Base-by-base conservation (phyloP, 1,284 basidiomycete species). In the Ceratobasidium sp. region DNA sequence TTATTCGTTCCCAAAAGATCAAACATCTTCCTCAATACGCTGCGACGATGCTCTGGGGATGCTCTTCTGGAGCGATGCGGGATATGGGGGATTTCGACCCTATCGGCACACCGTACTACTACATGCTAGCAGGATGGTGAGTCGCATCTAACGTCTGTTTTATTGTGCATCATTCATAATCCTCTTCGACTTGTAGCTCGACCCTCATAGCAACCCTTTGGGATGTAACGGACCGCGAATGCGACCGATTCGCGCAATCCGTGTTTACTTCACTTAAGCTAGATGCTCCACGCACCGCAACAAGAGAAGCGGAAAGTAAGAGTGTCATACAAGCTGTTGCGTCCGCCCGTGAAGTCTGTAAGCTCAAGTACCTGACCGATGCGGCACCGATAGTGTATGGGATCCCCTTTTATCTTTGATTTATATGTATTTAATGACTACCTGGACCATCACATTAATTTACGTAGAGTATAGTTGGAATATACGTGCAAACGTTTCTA, bases 221-320 rank as follows among this genome's bases (percentile, higher is more conserved):
- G 97, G 97, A 99, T 81, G 97, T 99, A 29, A 99, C 98, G 0
- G 97, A 99, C 84, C 89, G 93, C 63, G 97, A 99, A 81, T 96
- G 99, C 77, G 97, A 99, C 84, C 93, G 93, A 78, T 90, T 98
- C 76, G 93, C 96, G 7, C 90, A 93, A 78, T 86, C 90, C 0
- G 95, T 98, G 7, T 92, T 98, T 79, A 90, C 92, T 77, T 88
- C 89, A 75, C 83, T 98, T 8, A 85, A 86, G 2, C 84, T 98
- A 60, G 88, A 84, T 75, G 73, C 76, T 24, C 73, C 62, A 59
- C 78, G 84, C 0, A 81, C 84, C 0, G 82, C 82, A 15, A 67
- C 78, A 41, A 67, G 79, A 76, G 77, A 44, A 77, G 76, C 48
- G 77, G 75, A 27, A 78, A 17, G 14, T 65, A 24, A 48, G 17